phyloP scores from a whole-genome alignment of 345 rosid species.

The Heritiera fomes region DNA sequence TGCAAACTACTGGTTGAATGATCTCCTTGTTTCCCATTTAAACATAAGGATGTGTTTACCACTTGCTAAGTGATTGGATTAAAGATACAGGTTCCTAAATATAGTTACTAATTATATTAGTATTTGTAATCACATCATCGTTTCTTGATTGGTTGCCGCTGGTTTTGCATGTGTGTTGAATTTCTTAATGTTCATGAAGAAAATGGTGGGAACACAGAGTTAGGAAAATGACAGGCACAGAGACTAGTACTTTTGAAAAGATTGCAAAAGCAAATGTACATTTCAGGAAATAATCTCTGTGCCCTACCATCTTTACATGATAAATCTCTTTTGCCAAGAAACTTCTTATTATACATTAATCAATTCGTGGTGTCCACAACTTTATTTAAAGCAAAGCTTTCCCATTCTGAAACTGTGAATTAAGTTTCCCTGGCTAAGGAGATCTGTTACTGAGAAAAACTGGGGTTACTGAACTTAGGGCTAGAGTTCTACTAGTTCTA shows the following conservation, averaged over 20 bases:
- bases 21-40: neutral
- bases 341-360: slow-evolving; percentile 47
- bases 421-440: neutral
- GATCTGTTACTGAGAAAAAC: neutral
- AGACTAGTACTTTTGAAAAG: slow-evolving; percentile 34
- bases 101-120: neutral
- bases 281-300: slow-evolving; percentile 47
- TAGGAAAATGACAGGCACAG: slow-evolving; percentile 32
- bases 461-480: slow-evolving; percentile 9
- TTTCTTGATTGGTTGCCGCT: slow-evolving; percentile 2
- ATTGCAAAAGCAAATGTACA: slow-evolving; percentile 36
- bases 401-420: slow-evolving; percentile 19
- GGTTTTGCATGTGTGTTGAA: slow-evolving; percentile 14
- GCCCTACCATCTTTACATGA: slow-evolving; percentile 54
- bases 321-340: slow-evolving; percentile 38
- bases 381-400: slow-evolving; percentile 36
- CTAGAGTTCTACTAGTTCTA: neutral
- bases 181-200: slow-evolving; percentile 19
- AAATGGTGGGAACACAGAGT: slow-evolving; percentile 37
- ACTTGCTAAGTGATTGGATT: neutral
- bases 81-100: neutral
- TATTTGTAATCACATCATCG: neutral
- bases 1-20: neutral
- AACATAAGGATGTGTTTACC: neutral
- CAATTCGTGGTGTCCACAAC: slow-evolving; percentile 37